Evolutionary conservation across 2,329 filamentous ascomycete species (phyloP).

Genomic region (Zymoseptoria pseudotritici): DNA sequence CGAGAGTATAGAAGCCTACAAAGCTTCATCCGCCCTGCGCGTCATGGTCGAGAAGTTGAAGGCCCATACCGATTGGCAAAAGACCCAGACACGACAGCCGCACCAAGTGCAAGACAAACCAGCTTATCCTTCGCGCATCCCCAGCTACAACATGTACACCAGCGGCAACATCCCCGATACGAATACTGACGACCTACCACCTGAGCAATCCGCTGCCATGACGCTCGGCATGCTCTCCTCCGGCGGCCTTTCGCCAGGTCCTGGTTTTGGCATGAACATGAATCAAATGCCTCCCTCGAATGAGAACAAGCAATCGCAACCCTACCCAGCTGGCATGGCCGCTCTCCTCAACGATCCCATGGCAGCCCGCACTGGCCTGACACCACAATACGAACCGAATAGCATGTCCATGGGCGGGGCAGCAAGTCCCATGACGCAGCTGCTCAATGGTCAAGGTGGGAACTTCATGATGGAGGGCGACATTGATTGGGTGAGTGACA

Average conservation of each 20-base stretch:
- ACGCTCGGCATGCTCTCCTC: constrained; percentile 61
- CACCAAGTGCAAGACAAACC: constrained; percentile 1
- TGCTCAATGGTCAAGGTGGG: constrained; percentile 28
- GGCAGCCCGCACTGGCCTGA: constrained; percentile 25
- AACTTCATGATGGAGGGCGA: constrained; percentile 43
- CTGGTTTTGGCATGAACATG: constrained; percentile 16
- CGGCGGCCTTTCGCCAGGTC: constrained; percentile 48
- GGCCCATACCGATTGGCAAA: constrained; percentile 31
- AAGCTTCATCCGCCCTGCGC: constrained; percentile 71
- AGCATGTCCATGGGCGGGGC: constrained; percentile 24
- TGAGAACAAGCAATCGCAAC: constrained; percentile 9
- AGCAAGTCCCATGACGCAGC: constrained; percentile 29
- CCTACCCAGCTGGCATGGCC: constrained; percentile 29
- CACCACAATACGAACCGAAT: constrained; percentile 29
- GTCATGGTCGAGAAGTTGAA: constrained; percentile 78
- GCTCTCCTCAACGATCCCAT: constrained; percentile 29
- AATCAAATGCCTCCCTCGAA: constrained; percentile 9
- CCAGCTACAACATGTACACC: constrained; percentile 27
- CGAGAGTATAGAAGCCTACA: constrained; percentile 80
- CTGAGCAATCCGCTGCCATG: constrained; percentile 61
- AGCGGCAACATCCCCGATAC: constrained; percentile 23
- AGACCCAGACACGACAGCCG: constrained; percentile 3
- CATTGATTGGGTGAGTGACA: constrained; percentile 47
- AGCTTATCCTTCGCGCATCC: constrained; percentile 2
- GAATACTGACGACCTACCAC: constrained; percentile 50